These are phyloP conservation scores for Botrytis cinerea DNA, from an alignment of 2,329 filamentous ascomycete species.

Conservation along the genomic window DNA sequence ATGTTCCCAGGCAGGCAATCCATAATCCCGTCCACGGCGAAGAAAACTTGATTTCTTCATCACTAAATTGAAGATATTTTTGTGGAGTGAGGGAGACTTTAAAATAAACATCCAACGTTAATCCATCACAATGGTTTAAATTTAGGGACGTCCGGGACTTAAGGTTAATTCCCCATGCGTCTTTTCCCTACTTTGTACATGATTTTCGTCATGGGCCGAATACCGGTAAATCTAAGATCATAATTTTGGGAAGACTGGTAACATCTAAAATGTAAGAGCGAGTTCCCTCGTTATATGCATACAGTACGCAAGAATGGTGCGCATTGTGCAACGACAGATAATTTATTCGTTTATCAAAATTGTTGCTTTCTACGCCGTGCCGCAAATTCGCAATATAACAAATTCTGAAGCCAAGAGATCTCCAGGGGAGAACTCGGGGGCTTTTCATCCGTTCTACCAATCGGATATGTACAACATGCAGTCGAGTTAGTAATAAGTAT, in stretches of 20 bases:
- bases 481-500: not conserved
- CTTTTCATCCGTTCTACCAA: not conserved
- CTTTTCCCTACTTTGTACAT: not conserved
- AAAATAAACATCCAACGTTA: not conserved
- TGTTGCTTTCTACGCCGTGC: not conserved
- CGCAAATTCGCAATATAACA: not conserved
- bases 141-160: not conserved
- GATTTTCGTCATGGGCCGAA: not conserved
- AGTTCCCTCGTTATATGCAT: not conserved
- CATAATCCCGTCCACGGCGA: not conserved
- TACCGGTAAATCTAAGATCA: not conserved
- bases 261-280: not conserved
- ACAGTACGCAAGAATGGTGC: not conserved
- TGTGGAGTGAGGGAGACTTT: not conserved
- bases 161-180: not conserved
- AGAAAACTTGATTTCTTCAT: not conserved
- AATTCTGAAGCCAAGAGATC: not conserved
- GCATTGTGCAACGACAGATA: not conserved
- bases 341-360: not conserved
- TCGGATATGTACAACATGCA: not conserved
- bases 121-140: not conserved
- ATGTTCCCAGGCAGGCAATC: not conserved
- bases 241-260: not conserved
- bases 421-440: not conserved
- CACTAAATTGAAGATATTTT: not conserved